Evolutionary conservation across 2,329 filamentous ascomycete genomes (phyloP).

Genomic region (Lomentospora prolificans): DNA sequence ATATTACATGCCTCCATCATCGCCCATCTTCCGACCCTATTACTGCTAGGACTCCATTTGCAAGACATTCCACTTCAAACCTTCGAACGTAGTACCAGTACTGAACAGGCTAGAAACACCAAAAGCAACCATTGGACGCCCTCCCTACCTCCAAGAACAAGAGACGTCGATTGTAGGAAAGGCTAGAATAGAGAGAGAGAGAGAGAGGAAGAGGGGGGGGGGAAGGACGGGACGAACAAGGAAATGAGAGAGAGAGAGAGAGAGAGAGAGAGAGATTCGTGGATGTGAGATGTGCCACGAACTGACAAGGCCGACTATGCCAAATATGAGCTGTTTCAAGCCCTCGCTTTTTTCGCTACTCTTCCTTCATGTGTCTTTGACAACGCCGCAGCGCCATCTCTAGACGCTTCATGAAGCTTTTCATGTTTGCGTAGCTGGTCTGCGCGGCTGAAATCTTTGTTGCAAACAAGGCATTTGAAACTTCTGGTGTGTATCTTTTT

Average conservation of each 20-base stretch:
- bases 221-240: too few species aligned
- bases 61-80: too few species aligned
- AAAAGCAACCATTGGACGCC: background rate
- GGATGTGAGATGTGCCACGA: too few species aligned
- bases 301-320: background rate
- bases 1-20: background rate
- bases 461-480: slow-evolving; percentile 42
- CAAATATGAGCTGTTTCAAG: background rate
- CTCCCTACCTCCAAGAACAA: background rate
- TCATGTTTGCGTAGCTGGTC: slow-evolving; percentile 51
- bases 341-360: slow-evolving; percentile 4
- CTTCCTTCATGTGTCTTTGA: slow-evolving; percentile 6
- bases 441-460: slow-evolving; percentile 46
- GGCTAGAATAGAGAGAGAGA: slow-evolving; percentile 1
- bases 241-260: too few species aligned
- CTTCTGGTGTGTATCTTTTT: slow-evolving; percentile 45
- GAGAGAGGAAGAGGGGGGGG: background rate
- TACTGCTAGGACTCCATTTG: background rate
- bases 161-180: background rate
- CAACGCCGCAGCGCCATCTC: background rate
- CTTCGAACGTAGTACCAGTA: too few species aligned
- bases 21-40: background rate
- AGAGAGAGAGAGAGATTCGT: background rate
- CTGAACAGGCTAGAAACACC: too few species aligned
- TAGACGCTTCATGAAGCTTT: slow-evolving; percentile 4